These are phyloP conservation scores for Chlorella sp. DNA, from an alignment of 139 green algal genomes.

Conservation along the genomic window DNA sequence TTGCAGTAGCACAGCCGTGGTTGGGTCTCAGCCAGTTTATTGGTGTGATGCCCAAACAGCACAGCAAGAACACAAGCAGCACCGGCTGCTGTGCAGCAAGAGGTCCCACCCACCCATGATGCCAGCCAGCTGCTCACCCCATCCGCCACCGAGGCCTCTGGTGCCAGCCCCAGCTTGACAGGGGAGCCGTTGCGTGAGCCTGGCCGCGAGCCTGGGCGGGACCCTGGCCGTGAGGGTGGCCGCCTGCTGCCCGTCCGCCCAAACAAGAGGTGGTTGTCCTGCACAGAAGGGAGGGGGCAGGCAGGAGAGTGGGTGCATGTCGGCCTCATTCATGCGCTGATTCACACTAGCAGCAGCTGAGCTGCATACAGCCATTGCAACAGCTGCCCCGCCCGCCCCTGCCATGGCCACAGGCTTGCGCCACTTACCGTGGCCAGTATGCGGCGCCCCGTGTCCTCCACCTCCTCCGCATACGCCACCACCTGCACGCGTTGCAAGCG, in stretches of 20 bases:
- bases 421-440: slow-evolving; percentile 6
- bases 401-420: neutral
- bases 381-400: too few species aligned
- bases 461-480: slow-evolving; percentile 76
- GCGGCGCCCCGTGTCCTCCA: slow-evolving; percentile 20
- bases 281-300: too few species aligned
- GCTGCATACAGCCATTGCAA: too few species aligned
- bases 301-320: too few species aligned
- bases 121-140: neutral
- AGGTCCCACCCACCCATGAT: too few species aligned
- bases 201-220: slow-evolving; percentile 13
- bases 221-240: neutral
- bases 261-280: too few species aligned
- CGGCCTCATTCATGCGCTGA: too few species aligned
- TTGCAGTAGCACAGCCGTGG: neutral
- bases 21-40: too few species aligned
- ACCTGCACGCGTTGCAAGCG: slow-evolving; percentile 11
- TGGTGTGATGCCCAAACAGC: too few species aligned
- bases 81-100: too few species aligned
- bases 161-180: neutral
- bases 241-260: neutral
- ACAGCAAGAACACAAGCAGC: too few species aligned
- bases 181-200: slow-evolving; percentile 9
- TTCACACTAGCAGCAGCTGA: too few species aligned
- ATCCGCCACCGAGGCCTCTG: neutral